Base-by-base conservation (phyloP, 495 filamentous ascomycete genomes). In the Halenospora varia region DNA sequence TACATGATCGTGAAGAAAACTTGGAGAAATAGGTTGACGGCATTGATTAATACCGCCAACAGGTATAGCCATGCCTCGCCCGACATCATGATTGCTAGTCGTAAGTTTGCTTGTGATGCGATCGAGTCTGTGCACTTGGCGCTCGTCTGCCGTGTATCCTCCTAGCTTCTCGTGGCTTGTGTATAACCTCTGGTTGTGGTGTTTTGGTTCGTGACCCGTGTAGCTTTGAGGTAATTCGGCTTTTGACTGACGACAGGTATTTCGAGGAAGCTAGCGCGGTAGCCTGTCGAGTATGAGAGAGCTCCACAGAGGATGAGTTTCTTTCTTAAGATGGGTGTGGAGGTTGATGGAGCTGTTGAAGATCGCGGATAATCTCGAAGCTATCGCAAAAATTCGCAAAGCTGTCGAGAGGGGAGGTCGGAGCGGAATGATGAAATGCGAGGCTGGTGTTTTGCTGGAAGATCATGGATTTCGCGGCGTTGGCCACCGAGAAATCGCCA, bases 1-100 rank as follows among this genome's bases (percentile, higher is more conserved):
- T 97, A 99, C 95, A 99, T 99, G 65, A 99, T 99, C 41, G 95
- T 99, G 81, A 99, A 99, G 81, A 99, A 99, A 56, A 99, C 95
- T 76, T 99, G 95, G 50, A 99, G 83, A 75, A 99, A 99, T 63
- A 99, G 83, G 82, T 99, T 99, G 84, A 97, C 94, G 77, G 95
- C 95, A 81, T 99, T 99, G 78, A 99, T 94, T 71, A 99, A 83
- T 74, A 99, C 95, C 75, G 94, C 87, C 73, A 99, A 81, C 65
- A 99, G 87, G 80, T 96, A 99, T 71, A 99, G 82, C 95, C 93
- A 98, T 76, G 93, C 94, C 85, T 98, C 93, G 69, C 93, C 93
- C 65, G 93, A 97, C 93, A 98, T 98, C 60, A 76, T 95, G 78
- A 74, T 60, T 46, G 64, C 18, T 3, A 20, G 24, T 39, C 25